Percentiles rank a stretch among this genome's conserved stretches.
phyloP scores from a whole-genome alignment of 2,329 filamentous ascomycete species.

The Venturia carpophila region DNA sequence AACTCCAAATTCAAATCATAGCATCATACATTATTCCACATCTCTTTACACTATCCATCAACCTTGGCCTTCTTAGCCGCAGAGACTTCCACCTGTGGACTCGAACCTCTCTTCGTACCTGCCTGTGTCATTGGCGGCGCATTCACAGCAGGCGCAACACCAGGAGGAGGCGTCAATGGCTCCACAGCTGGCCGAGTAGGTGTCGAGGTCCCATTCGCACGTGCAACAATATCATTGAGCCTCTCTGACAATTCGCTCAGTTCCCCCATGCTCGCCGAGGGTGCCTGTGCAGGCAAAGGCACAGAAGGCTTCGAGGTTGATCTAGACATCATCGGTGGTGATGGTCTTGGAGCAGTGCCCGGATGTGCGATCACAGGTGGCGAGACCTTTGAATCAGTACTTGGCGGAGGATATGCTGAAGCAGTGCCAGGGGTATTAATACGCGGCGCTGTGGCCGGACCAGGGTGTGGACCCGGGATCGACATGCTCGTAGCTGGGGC shows the following conservation, averaged over 20 bases:
- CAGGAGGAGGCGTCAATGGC: constrained; percentile 16
- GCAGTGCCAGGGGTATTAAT: background rate
- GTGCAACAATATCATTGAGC: constrained; percentile 5
- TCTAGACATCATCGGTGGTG: background rate
- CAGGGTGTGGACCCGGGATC: background rate
- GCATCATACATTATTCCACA: background rate
- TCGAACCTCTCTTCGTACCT: background rate
- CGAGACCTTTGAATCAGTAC: background rate
- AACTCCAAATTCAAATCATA: background rate
- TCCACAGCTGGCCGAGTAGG: constrained; percentile 18
- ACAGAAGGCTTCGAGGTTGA: background rate
- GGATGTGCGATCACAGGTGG: background rate
- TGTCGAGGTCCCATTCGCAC: constrained; percentile 10
- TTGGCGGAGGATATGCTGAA: background rate
- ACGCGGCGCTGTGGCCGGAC: too few species aligned
- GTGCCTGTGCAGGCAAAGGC: background rate
- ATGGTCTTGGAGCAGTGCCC: background rate
- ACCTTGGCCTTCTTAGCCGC: constrained; percentile 11
- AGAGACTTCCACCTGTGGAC: background rate
- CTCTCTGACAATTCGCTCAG: background rate
- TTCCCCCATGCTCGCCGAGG: background rate
- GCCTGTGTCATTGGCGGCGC: background rate
- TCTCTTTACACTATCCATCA: background rate
- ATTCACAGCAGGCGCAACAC: background rate
- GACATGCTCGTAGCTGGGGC: background rate